These are phyloP conservation scores for Solanum sejunctum DNA, from an alignment of 257 asterid genomes.

Conservation along the genomic window DNA sequence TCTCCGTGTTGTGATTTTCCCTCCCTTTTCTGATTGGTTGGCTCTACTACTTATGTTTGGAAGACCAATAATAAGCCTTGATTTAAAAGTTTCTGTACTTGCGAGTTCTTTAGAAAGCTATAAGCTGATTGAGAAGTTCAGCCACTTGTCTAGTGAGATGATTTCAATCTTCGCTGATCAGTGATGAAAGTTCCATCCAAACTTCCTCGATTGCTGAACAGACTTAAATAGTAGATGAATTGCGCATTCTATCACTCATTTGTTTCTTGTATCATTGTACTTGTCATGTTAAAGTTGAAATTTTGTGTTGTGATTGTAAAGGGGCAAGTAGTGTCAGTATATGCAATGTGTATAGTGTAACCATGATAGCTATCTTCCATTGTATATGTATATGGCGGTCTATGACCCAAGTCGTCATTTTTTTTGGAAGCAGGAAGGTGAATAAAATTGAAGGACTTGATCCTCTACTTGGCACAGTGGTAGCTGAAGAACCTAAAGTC, in stretches of 20 bases:
- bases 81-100: not conserved
- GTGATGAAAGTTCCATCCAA: not conserved
- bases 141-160: not conserved
- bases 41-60: not conserved
- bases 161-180: not conserved
- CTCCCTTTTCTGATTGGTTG: not conserved
- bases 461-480: slow-evolving; percentile 17
- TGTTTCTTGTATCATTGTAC: not conserved
- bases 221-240: not conserved
- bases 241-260: not conserved
- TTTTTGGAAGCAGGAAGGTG: slow-evolving; percentile 14
- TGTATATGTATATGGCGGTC: not conserved
- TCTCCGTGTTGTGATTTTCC: not conserved
- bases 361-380: not conserved
- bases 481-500: slow-evolving; percentile 35
- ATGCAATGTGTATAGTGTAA: not conserved
- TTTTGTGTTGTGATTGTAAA: not conserved
- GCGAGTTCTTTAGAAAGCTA: not conserved
- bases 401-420: not conserved
- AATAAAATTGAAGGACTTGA: slow-evolving; percentile 30
- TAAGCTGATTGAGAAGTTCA: not conserved
- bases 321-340: not conserved
- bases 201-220: not conserved
- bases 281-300: not conserved
- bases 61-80: not conserved